Conservation (phyloP, 306 rosid genomes). For the Senna tora region DNA sequence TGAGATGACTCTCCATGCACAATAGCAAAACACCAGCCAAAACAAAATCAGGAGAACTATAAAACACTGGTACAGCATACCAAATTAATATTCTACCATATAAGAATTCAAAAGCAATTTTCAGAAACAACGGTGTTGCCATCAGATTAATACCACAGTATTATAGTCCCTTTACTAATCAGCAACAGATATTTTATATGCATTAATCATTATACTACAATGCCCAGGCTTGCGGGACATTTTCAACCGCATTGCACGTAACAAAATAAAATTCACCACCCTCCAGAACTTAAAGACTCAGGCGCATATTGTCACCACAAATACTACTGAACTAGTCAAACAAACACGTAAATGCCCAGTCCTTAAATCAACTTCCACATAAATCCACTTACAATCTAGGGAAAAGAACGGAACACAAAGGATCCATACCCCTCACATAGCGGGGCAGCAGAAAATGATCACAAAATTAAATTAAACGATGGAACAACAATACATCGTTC, state of each 20-base stretch:
- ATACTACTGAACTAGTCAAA: neutral
- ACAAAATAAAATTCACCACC: neutral
- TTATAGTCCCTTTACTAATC: neutral
- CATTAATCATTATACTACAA: constrained; percentile 23
- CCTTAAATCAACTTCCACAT: constrained; percentile 21
- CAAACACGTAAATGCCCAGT: neutral
- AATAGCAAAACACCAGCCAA: constrained; percentile 27
- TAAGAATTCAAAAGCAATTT: neutral
- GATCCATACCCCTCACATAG: neutral
- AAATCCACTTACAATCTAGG: neutral
- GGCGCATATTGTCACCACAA: neutral
- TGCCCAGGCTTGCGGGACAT: neutral
- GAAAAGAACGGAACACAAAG: neutral
- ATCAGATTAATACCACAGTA: constrained; percentile 3
- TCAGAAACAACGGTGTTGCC: neutral
- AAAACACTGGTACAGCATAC: neutral
- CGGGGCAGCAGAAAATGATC: neutral
- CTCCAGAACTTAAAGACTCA: neutral
- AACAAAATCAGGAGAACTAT: neutral
- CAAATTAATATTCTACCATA: neutral
- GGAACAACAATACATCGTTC: neutral
- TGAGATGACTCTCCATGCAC: constrained; percentile 2
- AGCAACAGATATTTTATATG: neutral
- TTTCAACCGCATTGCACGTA: constrained; percentile 4
- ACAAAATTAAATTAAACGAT: neutral